Evolutionary conservation across 2,329 filamentous ascomycete genomes (phyloP).

Genomic region (Cercospora citrullina): DNA sequence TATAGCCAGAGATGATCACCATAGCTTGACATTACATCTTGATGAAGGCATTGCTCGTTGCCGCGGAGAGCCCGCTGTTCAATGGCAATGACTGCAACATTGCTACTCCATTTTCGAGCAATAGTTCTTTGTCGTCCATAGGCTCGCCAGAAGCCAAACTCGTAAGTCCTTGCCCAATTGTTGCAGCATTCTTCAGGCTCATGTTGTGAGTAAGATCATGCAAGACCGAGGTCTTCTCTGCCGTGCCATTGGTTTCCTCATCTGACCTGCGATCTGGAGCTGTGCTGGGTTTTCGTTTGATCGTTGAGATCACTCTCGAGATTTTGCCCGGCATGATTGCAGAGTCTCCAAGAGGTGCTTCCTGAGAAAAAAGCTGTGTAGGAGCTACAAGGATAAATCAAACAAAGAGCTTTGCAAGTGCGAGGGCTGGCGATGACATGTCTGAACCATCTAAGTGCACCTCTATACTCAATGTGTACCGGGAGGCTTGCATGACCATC

Average conservation of each 20-base stretch:
- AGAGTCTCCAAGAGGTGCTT: neutral
- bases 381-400: neutral
- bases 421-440: slow-evolving; percentile 5
- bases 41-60: slow-evolving; percentile 54
- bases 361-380: neutral
- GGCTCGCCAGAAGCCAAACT: slow-evolving; percentile 49
- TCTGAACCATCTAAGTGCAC: neutral
- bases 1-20: neutral
- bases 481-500: slow-evolving; percentile 6
- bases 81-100: slow-evolving; percentile 54
- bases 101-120: slow-evolving; percentile 54
- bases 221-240: slow-evolving; percentile 44
- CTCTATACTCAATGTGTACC: neutral
- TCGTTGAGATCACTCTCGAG: slow-evolving; percentile 47
- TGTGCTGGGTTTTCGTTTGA: slow-evolving; percentile 49
- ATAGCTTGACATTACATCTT: slow-evolving; percentile 39
- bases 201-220: slow-evolving; percentile 44
- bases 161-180: slow-evolving; percentile 44
- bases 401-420: neutral
- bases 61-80: slow-evolving; percentile 36
- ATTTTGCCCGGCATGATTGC: slow-evolving; percentile 38
- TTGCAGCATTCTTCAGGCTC: slow-evolving; percentile 43
- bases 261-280: slow-evolving; percentile 52
- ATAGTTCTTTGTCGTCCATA: slow-evolving; percentile 49
- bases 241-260: slow-evolving; percentile 38